Percentiles rank a stretch among this genome's conserved stretches.
phyloP scores from a whole-genome alignment of 2,329 filamentous ascomycete genomes.

The Didymella lethalis region DNA sequence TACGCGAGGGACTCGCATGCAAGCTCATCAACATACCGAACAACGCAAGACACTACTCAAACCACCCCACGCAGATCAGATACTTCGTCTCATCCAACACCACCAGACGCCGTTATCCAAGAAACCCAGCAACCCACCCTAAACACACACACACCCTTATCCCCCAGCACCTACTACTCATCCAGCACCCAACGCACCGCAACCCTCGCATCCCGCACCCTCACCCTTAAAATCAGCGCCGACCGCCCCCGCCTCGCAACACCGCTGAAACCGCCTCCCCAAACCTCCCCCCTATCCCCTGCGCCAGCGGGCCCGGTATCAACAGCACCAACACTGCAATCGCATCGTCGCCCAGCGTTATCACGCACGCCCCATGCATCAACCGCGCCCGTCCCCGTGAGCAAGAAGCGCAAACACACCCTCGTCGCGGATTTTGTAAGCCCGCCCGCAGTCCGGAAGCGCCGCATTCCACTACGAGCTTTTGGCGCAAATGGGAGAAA shows the following conservation, averaged over 20 bases:
- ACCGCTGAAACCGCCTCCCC: conserved; percentile 5
- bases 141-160: conserved; percentile 18
- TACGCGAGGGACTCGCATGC: conserved; percentile 35
- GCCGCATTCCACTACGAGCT: neutral
- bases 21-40: conserved; percentile 28
- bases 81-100: conserved; percentile 2
- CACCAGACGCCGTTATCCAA: conserved; percentile 25
- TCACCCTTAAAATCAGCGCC: conserved; percentile 34
- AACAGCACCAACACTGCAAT: conserved; percentile 5
- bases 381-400: neutral
- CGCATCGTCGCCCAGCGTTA: neutral
- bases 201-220: conserved; percentile 30
- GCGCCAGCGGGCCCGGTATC: neutral
- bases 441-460: conserved; percentile 2
- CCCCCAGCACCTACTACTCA: conserved; percentile 25
- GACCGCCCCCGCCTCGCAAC: conserved; percentile 19
- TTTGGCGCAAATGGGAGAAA: conserved; percentile 3
- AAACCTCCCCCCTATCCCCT: neutral
- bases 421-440: neutral
- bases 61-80: conserved; percentile 29
- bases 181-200: conserved; percentile 36
- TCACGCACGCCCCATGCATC: neutral
- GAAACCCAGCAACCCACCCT: conserved; percentile 28
- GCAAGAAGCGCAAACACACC: neutral
- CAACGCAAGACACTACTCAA: conserved; percentile 33